Evolutionary conservation across 331 rosid genomes (phyloP), one percentile per base, ranked within the genome.

Genomic region (Ulmus americana): DNA sequence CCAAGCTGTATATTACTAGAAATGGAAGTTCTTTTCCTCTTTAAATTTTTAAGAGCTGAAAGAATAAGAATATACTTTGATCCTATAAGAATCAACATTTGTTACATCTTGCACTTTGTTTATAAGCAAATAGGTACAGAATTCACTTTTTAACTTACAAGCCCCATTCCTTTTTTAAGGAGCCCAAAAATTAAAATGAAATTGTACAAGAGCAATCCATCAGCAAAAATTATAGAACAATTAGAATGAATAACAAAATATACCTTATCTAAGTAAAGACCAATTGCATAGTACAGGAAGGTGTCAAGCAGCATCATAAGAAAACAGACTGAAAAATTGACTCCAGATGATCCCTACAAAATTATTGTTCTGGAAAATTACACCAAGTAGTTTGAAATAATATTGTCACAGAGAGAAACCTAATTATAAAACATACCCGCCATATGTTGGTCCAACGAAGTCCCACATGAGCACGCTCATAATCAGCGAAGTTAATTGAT

Each of bases 401-500:
- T 38, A 11, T 60, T 59, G 50, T 48, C 71, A 22, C 6, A 62
- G 60, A 59, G 57, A 28, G 67, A 55, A 38, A 40, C 55, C 52
- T 40, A 68, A 53, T 8, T 58, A 56, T 45, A 56, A 69, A 76
- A 67, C 70, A 64, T 73, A 83, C 98, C 76, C 88, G 80, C 98
- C 98, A 92, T 66, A 89, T 77, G 86, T 92, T 92, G 79, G 88
- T 89, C 98, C 98, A 92, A 39, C 95, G 95, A 74, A 92, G 96
- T 68, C 98, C 98, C 76, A 92, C 98, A 82, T 90, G 98, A 63
- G 97, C 98, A 64, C 95, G 95, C 82, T 92, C 98, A 76, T 92
- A 92, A 75, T 92, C 98, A 48, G 98, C 97, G 59, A 92, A 89
- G 82, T 89, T 92, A 70, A 92, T 59, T 16, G 98, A 92, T 52